These are phyloP conservation scores for Begonia peltatifolia DNA, from an alignment of 306 rosid genomes.

Conservation along the genomic window DNA sequence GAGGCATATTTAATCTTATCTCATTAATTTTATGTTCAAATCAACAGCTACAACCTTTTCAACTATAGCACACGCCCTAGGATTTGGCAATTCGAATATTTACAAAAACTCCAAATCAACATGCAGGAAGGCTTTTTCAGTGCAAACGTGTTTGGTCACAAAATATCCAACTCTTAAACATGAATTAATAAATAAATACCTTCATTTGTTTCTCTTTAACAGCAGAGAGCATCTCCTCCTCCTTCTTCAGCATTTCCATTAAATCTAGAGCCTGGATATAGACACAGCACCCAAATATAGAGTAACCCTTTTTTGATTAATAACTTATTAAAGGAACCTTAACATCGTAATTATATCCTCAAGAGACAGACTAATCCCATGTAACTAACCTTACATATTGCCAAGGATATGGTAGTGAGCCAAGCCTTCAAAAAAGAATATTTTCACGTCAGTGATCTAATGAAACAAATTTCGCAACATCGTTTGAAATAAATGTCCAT, in stretches of 20 bases:
- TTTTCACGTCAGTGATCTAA: background rate
- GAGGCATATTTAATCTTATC: background rate
- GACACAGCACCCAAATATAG: background rate
- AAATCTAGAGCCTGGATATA: constrained; percentile 60
- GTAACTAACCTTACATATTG: constrained; percentile 72
- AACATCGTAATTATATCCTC: constrained; percentile 1
- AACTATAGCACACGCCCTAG: too few relatives aligned
- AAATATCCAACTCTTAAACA: too few relatives aligned
- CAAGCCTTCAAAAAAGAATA: constrained; percentile 51
- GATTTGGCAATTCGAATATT: too few relatives aligned
- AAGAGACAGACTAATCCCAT: constrained; percentile 6
- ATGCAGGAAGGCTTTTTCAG: too few relatives aligned
- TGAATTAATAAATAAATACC: constrained; percentile 17
- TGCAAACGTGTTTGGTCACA: too few relatives aligned
- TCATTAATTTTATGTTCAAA: too few relatives aligned
- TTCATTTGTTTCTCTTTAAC: constrained; percentile 56
- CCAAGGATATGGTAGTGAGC: constrained; percentile 67
- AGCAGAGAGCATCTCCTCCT: constrained; percentile 76
- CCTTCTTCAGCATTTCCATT: constrained; percentile 77
- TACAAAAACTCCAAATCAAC: too few relatives aligned
- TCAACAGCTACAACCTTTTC: too few relatives aligned
- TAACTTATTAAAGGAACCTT: constrained; percentile 9
- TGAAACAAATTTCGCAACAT: too few relatives aligned
- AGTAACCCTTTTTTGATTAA: constrained; percentile 3
- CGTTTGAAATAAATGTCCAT: too few relatives aligned